Evolutionary conservation across 768 basidiomycete genomes (phyloP).

Genomic region (Rhodotorula paludigena): DNA sequence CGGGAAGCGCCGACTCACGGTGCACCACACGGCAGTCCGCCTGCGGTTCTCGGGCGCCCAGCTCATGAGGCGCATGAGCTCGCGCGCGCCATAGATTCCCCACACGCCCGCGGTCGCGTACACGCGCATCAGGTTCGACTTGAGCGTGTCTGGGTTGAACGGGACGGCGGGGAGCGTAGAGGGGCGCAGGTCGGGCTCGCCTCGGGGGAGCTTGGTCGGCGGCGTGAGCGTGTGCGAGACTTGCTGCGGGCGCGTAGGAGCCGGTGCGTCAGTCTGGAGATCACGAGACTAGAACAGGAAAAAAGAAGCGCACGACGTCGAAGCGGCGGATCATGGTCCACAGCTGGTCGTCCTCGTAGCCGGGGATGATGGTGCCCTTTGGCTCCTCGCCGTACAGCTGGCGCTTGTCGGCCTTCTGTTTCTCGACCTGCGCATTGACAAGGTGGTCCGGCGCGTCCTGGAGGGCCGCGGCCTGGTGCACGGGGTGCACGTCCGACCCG

Average conservation of each 20-base stretch:
- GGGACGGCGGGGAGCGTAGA: conserved; percentile 49
- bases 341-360: conserved; percentile 49
- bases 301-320: conserved; percentile 43
- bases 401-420: conserved; percentile 47
- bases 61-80: conserved; percentile 46
- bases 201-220: conserved; percentile 44
- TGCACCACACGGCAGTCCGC: conserved; percentile 45
- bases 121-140: conserved; percentile 48
- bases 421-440: conserved; percentile 47
- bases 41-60: conserved; percentile 47
- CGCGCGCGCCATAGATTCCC: conserved; percentile 44
- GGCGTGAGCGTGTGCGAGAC: conserved; percentile 49
- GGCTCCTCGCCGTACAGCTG: conserved; percentile 38
- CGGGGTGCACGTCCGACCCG: conserved; percentile 44
- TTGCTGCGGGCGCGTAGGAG: conserved; percentile 41
- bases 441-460: conserved; percentile 44
- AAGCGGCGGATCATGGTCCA: conserved; percentile 48
- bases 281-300: background rate
- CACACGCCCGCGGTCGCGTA: conserved; percentile 48
- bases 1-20: conserved; percentile 9
- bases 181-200: conserved; percentile 50
- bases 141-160: conserved; percentile 48
- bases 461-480: conserved; percentile 44
- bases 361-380: conserved; percentile 46
- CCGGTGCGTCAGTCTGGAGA: background rate